Base-by-base conservation (phyloP, 352 stramenopile genomes). In the Nothophytophthora sp. region DNA sequence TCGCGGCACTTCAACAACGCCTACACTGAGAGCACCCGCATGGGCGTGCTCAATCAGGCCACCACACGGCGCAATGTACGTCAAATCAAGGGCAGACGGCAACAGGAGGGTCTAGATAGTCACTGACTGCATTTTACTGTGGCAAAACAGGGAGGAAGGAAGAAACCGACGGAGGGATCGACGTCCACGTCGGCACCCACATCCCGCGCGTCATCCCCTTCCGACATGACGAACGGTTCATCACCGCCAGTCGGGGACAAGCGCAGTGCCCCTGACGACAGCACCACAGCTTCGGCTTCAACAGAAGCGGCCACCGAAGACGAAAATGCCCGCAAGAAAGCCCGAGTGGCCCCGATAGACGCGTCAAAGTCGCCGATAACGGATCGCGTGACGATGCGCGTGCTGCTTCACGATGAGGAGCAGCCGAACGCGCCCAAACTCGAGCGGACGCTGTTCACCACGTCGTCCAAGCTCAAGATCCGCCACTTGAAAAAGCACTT, bases 1-100 rank as follows among this genome's bases (percentile, higher is more conserved):
- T 62, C 68, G 23, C 75, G 77, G 16, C 86, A 94, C 63, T 92
- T 88, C 50, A 85, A 96, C 48, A 95, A 95, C 47, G 70, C 77
- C 4, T 65, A 86, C 62, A 90, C 80, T 7, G 59, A 94, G 50
- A 88, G 77, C 73, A 77, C 76, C 5, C 84, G 84, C 39, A 76
- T 77, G 24, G 86, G 86, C 19, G 78, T 85, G 24, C 50, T 84
- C 27, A 85, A 86, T 41, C 84, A 96, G 52, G 70, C 72, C 22
- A 73, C 70, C 13, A 63, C 83, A 11, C 74, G 85, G 18, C 74
- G 76, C 48, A 69, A 88, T 27, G 73, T 82, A 55, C 39, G 66
- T 39, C 8, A 18, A 5, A 16, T 32, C 22, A 22, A n/a, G 32
- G 16, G 20, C 24, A 22, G 0, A 38, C 37, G 16, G 3, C n/a